Evolutionary conservation across 495 filamentous ascomycete species (phyloP).

Genomic region (Penicillium parvum): DNA sequence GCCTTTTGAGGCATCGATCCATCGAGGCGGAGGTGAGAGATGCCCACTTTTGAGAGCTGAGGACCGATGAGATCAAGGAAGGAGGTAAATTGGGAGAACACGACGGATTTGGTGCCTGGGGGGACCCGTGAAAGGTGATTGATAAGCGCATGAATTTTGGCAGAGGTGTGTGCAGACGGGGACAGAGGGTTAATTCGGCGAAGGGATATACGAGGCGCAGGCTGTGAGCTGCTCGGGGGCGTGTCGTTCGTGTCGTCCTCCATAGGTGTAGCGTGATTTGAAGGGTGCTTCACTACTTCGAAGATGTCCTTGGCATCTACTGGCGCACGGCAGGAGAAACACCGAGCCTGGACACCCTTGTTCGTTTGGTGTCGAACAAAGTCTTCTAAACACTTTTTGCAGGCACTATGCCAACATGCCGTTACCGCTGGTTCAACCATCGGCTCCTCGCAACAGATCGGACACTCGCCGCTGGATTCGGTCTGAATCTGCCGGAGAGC

Average conservation of each 20-base stretch:
- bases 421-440: slow-evolving; percentile 93
- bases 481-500: slow-evolving; percentile 86
- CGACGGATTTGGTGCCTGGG: slow-evolving; percentile 76
- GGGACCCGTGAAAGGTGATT: slow-evolving; percentile 65
- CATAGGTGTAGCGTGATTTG: slow-evolving; percentile 20
- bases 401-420: slow-evolving; percentile 94
- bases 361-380: slow-evolving; percentile 84
- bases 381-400: slow-evolving; percentile 82
- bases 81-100: slow-evolving; percentile 96
- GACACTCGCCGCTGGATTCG: slow-evolving; percentile 83
- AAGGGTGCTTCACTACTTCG: slow-evolving; percentile 67
- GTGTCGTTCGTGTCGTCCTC: slow-evolving; percentile 33
- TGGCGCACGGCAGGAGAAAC: slow-evolving; percentile 82
- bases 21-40: slow-evolving; percentile 82
- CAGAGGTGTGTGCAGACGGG: slow-evolving; percentile 54
- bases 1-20: slow-evolving; percentile 84
- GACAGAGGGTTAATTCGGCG: slow-evolving; percentile 74
- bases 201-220: slow-evolving; percentile 65
- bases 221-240: slow-evolving; percentile 28
- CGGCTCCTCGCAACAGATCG: slow-evolving; percentile 89
- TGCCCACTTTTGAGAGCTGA: slow-evolving; percentile 63
- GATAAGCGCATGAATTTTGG: slow-evolving; percentile 81
- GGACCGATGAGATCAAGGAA: slow-evolving; percentile 89
- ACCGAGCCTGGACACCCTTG: slow-evolving; percentile 67
- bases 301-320: slow-evolving; percentile 84